These are phyloP conservation scores for Paspalum notatum DNA, from an alignment of 176 grass and related monocot species.

Conservation along the genomic window DNA sequence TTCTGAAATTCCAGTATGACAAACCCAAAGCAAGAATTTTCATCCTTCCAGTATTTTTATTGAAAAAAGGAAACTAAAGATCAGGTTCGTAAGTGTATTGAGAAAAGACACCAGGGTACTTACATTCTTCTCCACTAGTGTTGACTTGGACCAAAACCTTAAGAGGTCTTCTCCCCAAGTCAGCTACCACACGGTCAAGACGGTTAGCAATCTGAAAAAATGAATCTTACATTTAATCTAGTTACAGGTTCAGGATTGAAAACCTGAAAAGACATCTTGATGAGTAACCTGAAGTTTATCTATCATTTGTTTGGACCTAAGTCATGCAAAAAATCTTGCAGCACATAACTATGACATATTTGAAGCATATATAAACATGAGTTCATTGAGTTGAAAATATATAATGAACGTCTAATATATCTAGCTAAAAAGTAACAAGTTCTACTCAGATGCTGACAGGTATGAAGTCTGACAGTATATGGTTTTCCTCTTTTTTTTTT, in stretches of 20 bases:
- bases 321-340: background rate
- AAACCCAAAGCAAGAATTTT: background rate
- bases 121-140: constrained; percentile 98
- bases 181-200: constrained; percentile 87
- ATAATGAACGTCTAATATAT: background rate
- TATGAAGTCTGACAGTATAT: background rate
- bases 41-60: background rate
- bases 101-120: constrained; percentile 42
- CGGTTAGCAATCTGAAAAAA: constrained; percentile 82
- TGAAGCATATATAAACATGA: background rate
- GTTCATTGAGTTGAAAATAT: background rate
- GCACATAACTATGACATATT: background rate
- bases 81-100: constrained; percentile 8
- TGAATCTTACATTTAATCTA: constrained; percentile 12
- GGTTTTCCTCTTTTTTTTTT: background rate
- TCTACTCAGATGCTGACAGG: background rate
- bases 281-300: background rate
- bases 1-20: background rate
- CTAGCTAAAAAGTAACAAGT: background rate
- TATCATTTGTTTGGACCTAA: background rate
- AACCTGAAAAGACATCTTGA: constrained; percentile 1
- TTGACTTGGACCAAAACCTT: constrained; percentile 98
- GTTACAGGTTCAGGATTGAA: background rate
- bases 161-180: constrained; percentile 85
- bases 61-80: background rate